Evolutionary conservation across 2,329 filamentous ascomycete species (phyloP), one percentile per base, ranked within the genome.

Genomic region (Colletotrichum viniferum): DNA sequence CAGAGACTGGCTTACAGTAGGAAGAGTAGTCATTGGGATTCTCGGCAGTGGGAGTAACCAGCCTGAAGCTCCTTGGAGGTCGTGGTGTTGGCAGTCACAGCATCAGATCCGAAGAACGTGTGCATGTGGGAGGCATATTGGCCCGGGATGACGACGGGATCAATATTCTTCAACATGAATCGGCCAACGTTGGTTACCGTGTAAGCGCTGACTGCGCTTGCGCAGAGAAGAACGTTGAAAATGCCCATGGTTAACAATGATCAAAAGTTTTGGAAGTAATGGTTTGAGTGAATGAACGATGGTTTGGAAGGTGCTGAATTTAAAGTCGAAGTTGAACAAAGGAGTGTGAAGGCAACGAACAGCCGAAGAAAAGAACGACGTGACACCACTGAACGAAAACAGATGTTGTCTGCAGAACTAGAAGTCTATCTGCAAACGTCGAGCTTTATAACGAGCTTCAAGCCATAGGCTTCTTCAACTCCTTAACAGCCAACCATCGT

Each of bases 21-120:
- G 83, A 79, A 0, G 85, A 87, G 1, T 87, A 79, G 69, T 88
- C 87, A 68, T 88, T 88, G 30, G 86, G 84, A 79, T 88, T 88
- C 73, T 86, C 79, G 12, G 82, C 84, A 8, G 82, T 85, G 14
- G 14, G 86, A 84, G 80, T 87, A 88, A 9, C 87, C 87, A 2
- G 79, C 77, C 52, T 86, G 85, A 2, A 88, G 81, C 67, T 82
- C 62, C 28, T 66, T 36, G 8, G 61, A 62, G 4, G 80, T 80
- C 13, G 77, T 80, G 10, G 81, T 81, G 71, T 81, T 76, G 68
- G 78, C 78, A 1, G 81, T 84, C 21, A 82, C 76, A 18, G 78
- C 79, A 43, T 83, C 82, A 13, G 82, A 83, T 24, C 83, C 82
- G 69, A 83, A 84, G 73, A 83, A 83, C 4, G 80, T 80, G 74